phyloP scores from a whole-genome alignment of 352 stramenopile species.

The Phytophthora pisi region DNA sequence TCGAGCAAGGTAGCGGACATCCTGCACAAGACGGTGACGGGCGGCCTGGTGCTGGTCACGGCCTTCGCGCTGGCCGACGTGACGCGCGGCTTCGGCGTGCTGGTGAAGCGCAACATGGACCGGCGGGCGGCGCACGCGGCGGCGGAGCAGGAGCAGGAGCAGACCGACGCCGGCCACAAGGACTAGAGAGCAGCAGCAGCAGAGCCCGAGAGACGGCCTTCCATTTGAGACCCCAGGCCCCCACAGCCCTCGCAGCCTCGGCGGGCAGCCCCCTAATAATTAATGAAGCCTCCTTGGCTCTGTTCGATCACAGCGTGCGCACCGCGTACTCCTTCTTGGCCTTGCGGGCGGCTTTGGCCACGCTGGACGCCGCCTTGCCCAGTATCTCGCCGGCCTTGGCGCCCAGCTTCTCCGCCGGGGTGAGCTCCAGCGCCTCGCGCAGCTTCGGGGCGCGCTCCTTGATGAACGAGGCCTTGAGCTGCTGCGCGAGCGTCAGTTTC shows the following conservation, averaged over 20 bases:
- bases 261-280: constrained; percentile 16
- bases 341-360: constrained; percentile 36
- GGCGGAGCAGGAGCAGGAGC: constrained; percentile 23
- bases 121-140: constrained; percentile 47
- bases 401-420: constrained; percentile 53
- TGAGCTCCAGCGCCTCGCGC: constrained; percentile 57
- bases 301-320: constrained; percentile 48
- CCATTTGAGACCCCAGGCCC: background rate
- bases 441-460: constrained; percentile 56
- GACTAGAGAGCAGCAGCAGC: constrained; percentile 24
- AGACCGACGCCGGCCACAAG: constrained; percentile 21
- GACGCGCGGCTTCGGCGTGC: constrained; percentile 74
- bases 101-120: constrained; percentile 84
- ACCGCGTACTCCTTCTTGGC: constrained; percentile 78
- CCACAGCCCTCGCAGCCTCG: constrained; percentile 4
- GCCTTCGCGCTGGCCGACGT: constrained; percentile 75
- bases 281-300: constrained; percentile 25
- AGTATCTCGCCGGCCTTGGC: constrained; percentile 50
- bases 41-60: constrained; percentile 75
- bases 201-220: background rate
- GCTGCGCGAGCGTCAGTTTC: constrained; percentile 45
- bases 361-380: constrained; percentile 44
- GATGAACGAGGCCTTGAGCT: constrained; percentile 60
- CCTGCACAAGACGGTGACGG: constrained; percentile 81
- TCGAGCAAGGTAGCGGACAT: constrained; percentile 62